Evolutionary conservation across 2,329 filamentous ascomycete species (phyloP).

Genomic region (Ophiostoma populinum): DNA sequence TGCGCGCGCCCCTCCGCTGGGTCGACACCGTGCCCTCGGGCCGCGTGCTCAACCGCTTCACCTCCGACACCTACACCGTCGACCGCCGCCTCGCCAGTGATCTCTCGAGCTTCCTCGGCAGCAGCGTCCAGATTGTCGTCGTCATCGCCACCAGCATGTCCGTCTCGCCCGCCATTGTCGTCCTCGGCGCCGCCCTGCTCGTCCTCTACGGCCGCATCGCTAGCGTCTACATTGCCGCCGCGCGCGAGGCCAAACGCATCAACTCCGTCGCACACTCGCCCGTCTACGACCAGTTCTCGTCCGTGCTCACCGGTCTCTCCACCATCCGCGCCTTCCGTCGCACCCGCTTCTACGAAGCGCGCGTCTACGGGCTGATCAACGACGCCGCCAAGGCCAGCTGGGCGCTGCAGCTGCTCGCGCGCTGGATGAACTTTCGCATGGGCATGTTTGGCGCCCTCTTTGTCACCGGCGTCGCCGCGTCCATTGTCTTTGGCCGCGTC

Average conservation of each 20-base stretch:
- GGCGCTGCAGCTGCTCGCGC: constrained; percentile 17
- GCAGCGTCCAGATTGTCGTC: constrained; percentile 17
- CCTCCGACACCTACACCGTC: constrained; percentile 21
- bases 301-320: constrained; percentile 22
- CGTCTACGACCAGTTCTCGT: constrained; percentile 25
- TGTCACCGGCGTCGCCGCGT: constrained; percentile 19
- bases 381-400: constrained; percentile 17
- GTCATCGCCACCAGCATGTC: constrained; percentile 20
- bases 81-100: constrained; percentile 19
- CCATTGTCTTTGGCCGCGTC: constrained; percentile 19
- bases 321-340: constrained; percentile 25
- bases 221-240: constrained; percentile 20
- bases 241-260: constrained; percentile 23
- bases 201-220: constrained; percentile 19
- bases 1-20: constrained; percentile 23
- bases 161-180: constrained; percentile 19
- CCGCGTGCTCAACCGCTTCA: constrained; percentile 26
- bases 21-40: constrained; percentile 24
- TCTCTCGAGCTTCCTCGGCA: constrained; percentile 16
- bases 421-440: constrained; percentile 23
- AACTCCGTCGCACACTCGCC: constrained; percentile 24
- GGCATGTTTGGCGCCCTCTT: constrained; percentile 23
- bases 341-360: constrained; percentile 19
- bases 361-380: constrained; percentile 19
- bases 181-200: constrained; percentile 20